Base-by-base conservation (phyloP, 345 rosid genomes). In the Passiflora organensis region DNA sequence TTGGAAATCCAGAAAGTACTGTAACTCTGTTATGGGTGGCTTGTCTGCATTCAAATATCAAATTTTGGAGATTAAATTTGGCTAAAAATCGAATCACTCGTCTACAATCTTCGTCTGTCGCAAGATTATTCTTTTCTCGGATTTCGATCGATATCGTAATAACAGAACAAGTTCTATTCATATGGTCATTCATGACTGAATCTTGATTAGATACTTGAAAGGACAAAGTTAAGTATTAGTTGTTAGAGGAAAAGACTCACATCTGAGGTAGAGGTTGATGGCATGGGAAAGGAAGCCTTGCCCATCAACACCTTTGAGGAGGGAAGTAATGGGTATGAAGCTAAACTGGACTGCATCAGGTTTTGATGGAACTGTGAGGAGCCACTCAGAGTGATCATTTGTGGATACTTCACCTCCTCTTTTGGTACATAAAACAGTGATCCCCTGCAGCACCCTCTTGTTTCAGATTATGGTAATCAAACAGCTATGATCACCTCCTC, bases 321-420 rank as follows among this genome's bases (percentile, higher is more conserved):
- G 85, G 67, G 95, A 84, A 56, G 96, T 86, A 53, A 93, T 84
- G n/a, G 99, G 95, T 42, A 89, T 69, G 75, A 93, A 83, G 72
- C 34, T 80, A 62, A 78, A 93, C 4, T 80, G 76, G 57, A 86
- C 69, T 6, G 89, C 94, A 13, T 93, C 99, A 0, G 99, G 94
- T 56, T 20, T 80, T 13, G 75, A 69, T 18, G 80, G 70, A 17
- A 93, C 99, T 18, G 99, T 89, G 60, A 50, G 81, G 51, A 93
- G 91, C 99, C 99, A 93, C 48, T 89, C 96, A 24, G 71, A 77
- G 70, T 93, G 99, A 52, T 86, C 82, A 6, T 32, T 34, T 1
- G 65, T 65, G 32, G 70, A 59, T n/a, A 66, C 43, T 37, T 81
- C 89, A 0, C 99, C 99, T 62, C 96, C 99, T 48, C 74, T 93